Evolutionary conservation across 1,139 yeast genomes (phyloP).

Genomic region (Cylindricascospora bacillispora): DNA sequence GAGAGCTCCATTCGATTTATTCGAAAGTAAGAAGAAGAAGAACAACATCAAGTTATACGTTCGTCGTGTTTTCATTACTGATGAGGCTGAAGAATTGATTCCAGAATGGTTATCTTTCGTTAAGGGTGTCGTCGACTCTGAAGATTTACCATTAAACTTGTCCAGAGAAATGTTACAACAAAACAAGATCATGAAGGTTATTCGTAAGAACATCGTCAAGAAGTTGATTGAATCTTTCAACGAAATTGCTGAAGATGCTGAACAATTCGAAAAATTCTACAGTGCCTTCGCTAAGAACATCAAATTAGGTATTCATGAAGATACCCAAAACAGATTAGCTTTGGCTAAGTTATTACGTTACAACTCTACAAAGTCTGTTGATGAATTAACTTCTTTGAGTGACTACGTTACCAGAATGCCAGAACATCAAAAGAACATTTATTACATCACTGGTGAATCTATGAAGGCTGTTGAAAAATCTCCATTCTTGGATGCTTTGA

Average conservation of each 20-base stretch:
- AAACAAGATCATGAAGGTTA: slow-evolving; percentile 98
- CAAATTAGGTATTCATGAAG: slow-evolving; percentile 99
- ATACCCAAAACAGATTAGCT: slow-evolving; percentile 91
- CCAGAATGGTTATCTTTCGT: slow-evolving; percentile 99
- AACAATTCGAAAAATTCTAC: slow-evolving; percentile 98
- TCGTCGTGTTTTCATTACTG: slow-evolving; percentile 99
- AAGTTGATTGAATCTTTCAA: slow-evolving; percentile 97
- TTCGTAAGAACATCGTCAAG: slow-evolving; percentile 98
- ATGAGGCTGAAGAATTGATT: slow-evolving; percentile 96
- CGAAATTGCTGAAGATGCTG: slow-evolving; percentile 98
- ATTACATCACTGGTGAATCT: slow-evolving; percentile 98
- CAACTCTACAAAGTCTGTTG: slow-evolving; percentile 91
- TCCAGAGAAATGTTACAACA: slow-evolving; percentile 99
- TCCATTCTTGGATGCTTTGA: slow-evolving; percentile 97
- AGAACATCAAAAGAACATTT: slow-evolving; percentile 98
- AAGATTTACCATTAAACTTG: slow-evolving; percentile 98
- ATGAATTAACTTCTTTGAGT: slow-evolving; percentile 85
- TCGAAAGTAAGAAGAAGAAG: slow-evolving; percentile 98
- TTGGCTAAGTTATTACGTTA: slow-evolving; percentile 94
- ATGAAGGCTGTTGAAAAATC: slow-evolving; percentile 96
- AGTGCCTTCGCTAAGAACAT: slow-evolving; percentile 96
- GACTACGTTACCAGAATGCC: slow-evolving; percentile 99
- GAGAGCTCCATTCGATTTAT: slow-evolving; percentile 98
- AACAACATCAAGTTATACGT: slow-evolving; percentile 97
- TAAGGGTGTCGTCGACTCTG: slow-evolving; percentile 99